phyloP scores from a whole-genome alignment of 2,329 filamentous ascomycete species.

The Penicillium sp. region DNA sequence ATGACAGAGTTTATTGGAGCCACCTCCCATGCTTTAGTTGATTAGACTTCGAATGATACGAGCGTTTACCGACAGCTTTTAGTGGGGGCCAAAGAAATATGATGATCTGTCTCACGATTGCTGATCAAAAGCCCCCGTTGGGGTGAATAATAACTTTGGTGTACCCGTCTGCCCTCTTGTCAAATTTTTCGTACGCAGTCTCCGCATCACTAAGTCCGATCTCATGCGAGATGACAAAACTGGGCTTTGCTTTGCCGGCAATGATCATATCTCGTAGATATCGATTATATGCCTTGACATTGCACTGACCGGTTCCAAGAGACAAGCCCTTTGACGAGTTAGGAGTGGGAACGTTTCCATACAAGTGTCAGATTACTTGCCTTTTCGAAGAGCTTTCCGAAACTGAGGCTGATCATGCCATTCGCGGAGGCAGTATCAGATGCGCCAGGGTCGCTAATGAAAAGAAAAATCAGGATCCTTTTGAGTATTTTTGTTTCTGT shows the following conservation, averaged over 20 bases:
- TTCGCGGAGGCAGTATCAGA: no score
- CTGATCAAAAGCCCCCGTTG: conserved; percentile 44
- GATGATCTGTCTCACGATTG: no score
- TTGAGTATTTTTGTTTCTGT: no score
- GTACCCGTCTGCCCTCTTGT: conserved; percentile 64
- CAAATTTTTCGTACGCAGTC: conserved; percentile 64
- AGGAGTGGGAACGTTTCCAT: background rate
- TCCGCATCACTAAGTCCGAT: conserved; percentile 62
- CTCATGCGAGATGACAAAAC: conserved; percentile 65
- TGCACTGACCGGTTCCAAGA: conserved; percentile 65
- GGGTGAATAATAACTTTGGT: conserved; percentile 68
- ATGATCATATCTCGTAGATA: conserved; percentile 66
- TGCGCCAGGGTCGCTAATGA: no score
- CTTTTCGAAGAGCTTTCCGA: conserved; percentile 69
- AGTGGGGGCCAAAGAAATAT: no score
- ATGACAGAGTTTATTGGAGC: no score
- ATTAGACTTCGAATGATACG: no score
- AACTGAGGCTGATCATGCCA: conserved; percentile 63
- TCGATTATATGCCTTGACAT: conserved; percentile 66
- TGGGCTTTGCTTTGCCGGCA: conserved; percentile 62
- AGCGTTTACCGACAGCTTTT: no score
- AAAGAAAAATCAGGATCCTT: no score
- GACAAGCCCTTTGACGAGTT: conserved; percentile 54
- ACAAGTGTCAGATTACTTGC: conserved; percentile 29
- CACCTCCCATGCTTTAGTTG: no score